Evolutionary conservation across 164 flowering plant species (phyloP), one percentile per base, ranked within the genome.

Genomic region (Stephania cephalantha): DNA sequence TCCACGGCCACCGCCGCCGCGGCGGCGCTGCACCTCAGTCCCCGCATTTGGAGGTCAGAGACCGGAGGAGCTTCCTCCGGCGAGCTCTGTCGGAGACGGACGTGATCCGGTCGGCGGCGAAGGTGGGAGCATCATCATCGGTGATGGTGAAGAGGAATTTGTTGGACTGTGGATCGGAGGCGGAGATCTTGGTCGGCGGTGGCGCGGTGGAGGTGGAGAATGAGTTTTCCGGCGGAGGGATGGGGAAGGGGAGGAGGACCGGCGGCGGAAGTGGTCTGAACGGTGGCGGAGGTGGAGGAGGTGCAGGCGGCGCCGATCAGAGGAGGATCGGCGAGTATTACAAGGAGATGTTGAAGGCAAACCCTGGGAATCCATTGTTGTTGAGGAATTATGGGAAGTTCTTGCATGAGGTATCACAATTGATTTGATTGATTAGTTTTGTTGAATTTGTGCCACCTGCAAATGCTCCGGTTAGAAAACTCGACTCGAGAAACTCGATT

Each of bases 361-460:
- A 88, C 72, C 97, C 98, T 15, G 83, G 75, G 1, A 85, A 92
- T 81, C 76, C 92, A 17, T 87, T 94, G 45, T 80, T 94, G 10
- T 75, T 92, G 42, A 80, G 93, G 76, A 94, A 94, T 75, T 94
- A 94, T 77, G 98, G 86, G 25, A 90, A 80, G 42, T 94, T 79
- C 83, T 85, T 94, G 80, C 90, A 92, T 61, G 91, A 94, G 95
- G 97, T 93, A 80, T 45, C 15, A 15, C 9, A 7, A 10, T 10
- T 3, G 31, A 10, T 2, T 9, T 45, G 20, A 15, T 58, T 58
- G 15, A 55, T 55, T 55, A 15, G 18, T 58, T 58, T 58, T 35
- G 42, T 35, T 35, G 42, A 35, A 1, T 18, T 58, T 12, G 64
- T 58, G 64, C 3, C 22, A n/a, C 6, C 63, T 25, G 66, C 15